Conservation (phyloP, 345 rosid genomes). For the Euphorbia pulcherrima region DNA sequence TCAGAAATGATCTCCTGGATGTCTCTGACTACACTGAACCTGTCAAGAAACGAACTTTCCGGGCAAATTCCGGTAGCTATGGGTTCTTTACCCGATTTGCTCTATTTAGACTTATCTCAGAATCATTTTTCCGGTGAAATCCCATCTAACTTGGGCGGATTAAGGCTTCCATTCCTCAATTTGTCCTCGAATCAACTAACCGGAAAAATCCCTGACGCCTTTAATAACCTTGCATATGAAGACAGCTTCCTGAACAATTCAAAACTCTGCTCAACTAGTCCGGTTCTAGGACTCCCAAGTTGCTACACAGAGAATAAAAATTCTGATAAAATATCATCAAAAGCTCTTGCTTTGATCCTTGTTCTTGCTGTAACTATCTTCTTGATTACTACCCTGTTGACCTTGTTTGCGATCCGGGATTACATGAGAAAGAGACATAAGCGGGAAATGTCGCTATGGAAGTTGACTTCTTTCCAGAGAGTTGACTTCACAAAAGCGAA, state of each 20-base stretch:
- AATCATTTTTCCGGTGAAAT: conserved; percentile 68
- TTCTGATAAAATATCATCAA: conserved; percentile 42
- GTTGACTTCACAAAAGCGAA: conserved; percentile 58
- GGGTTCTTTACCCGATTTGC: conserved; percentile 52
- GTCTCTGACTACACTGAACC: conserved; percentile 39
- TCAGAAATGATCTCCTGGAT: conserved; percentile 60
- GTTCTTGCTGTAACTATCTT: conserved; percentile 35
- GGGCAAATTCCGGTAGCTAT: conserved; percentile 61
- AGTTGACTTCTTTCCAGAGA: conserved; percentile 72
- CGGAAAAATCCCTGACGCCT: conserved; percentile 54
- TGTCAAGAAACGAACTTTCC: conserved; percentile 61
- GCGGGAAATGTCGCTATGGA: conserved; percentile 53
- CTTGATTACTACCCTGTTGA: conserved; percentile 24
- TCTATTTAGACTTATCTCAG: conserved; percentile 56
- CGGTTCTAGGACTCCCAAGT: conserved; percentile 49
- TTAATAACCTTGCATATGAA: conserved; percentile 60
- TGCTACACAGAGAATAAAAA: conserved; percentile 30
- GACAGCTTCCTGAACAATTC: conserved; percentile 66
- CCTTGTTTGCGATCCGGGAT: conserved; percentile 45
- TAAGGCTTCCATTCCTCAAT: conserved; percentile 44
- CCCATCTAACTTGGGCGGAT: conserved; percentile 49
- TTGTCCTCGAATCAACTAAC: conserved; percentile 65
- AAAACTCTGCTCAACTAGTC: conserved; percentile 50
- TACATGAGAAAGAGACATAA: conserved; percentile 37
- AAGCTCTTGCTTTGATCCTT: conserved; percentile 41